phyloP scores from a whole-genome alignment of 176 grass and related monocot genomes.

The Rhipidocladum racemiflorum region DNA sequence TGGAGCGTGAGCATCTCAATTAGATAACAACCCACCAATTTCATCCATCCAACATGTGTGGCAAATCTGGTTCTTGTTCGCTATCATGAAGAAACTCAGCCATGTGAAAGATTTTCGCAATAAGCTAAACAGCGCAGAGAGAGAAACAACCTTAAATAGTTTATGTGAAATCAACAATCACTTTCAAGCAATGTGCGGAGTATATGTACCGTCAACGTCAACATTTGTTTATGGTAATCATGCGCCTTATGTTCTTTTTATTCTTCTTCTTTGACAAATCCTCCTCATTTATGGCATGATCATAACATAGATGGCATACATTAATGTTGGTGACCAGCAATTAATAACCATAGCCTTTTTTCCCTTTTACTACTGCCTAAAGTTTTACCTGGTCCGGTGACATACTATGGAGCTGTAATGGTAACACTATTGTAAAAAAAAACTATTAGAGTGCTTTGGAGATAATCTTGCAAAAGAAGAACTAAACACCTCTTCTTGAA shows the following conservation, averaged over 20 bases:
- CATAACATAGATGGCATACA: background rate
- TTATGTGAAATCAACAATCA: background rate
- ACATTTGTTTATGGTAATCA: background rate
- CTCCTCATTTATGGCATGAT: background rate
- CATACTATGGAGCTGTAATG: background rate
- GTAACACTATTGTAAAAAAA: background rate
- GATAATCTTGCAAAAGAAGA: background rate
- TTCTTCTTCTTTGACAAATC: background rate
- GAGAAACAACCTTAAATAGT: background rate
- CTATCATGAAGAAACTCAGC: too few relatives aligned
- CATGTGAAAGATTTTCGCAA: too few relatives aligned
- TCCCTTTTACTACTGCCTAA: background rate
- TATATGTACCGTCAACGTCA: background rate
- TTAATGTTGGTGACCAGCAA: background rate
- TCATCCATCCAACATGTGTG: too few relatives aligned
- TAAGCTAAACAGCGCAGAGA: background rate
- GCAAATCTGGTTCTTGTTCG: too few relatives aligned
- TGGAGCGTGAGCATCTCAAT: too few relatives aligned
- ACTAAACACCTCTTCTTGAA: background rate
- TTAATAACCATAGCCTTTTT: background rate
- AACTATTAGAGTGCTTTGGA: background rate
- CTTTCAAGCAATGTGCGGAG: background rate
- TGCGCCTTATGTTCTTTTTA: background rate
- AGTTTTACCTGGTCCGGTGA: background rate
- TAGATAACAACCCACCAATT: too few relatives aligned